Evolutionary conservation across 2,329 filamentous ascomycete genomes (phyloP).

Genomic region (Cryphonectria japonica): DNA sequence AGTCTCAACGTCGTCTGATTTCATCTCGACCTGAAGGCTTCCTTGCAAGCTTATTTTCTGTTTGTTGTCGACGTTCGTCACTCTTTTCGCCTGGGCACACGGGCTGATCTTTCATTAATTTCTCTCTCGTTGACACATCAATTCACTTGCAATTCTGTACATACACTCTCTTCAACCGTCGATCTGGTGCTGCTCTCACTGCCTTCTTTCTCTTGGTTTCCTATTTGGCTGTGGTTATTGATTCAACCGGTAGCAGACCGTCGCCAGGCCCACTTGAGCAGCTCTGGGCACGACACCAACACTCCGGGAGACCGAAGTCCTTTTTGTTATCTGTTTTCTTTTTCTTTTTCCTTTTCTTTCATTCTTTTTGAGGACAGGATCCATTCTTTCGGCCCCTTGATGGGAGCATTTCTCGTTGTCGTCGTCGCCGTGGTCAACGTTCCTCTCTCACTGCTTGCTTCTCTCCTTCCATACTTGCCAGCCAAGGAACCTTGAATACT

Average conservation of each 20-base stretch:
- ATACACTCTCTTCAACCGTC: background rate
- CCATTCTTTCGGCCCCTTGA: conserved; percentile 2
- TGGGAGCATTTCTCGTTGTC: background rate
- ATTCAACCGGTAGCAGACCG: background rate
- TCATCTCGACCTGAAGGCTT: conserved; percentile 14
- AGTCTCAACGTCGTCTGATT: conserved; percentile 21
- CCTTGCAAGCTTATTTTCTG: conserved; percentile 2
- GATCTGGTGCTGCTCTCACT: background rate
- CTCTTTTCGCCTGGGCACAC: conserved; percentile 20
- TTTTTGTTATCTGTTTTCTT: background rate
- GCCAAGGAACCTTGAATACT: background rate
- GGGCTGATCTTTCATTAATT: conserved; percentile 26
- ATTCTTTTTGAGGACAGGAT: conserved; percentile 3
- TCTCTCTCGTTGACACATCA: background rate
- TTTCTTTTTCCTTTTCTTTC: background rate
- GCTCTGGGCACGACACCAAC: background rate
- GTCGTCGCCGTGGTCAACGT: background rate
- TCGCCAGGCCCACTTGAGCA: conserved; percentile 1
- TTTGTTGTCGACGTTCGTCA: background rate
- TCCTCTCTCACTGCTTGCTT: background rate
- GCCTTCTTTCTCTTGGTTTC: background rate
- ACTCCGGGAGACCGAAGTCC: background rate
- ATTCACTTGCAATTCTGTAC: background rate
- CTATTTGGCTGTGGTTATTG: background rate
- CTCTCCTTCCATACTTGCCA: background rate